Percentiles rank a stretch among this genome's conserved stretches.
Conservation (phyloP, 2,329 filamentous ascomycete genomes). For the Aspergillus quadricinctus region DNA sequence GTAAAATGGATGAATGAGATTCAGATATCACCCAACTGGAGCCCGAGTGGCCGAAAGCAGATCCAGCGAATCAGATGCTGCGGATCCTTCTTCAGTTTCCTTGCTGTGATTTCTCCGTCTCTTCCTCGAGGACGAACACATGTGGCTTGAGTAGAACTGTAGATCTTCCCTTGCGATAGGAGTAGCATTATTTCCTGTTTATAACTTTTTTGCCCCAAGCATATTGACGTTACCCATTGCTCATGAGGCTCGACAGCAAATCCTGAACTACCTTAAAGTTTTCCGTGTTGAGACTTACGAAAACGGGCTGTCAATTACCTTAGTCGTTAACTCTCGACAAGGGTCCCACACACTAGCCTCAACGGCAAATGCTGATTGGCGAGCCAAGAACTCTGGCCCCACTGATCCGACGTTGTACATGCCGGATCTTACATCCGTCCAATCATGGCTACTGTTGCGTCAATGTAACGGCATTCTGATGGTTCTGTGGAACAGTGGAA, state of each 20-base stretch:
- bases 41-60: not conserved
- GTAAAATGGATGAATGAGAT: not conserved
- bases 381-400: not conserved
- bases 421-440: not conserved
- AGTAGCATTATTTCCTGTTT: not conserved
- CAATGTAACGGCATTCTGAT: not conserved
- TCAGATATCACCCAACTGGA: not conserved
- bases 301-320: not conserved
- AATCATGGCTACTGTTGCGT: not conserved
- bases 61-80: not conserved
- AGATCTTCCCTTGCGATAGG: not conserved
- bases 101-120: not conserved
- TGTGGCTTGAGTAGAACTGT: not conserved
- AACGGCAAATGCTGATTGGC: not conserved
- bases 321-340: not conserved
- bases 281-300: not conserved
- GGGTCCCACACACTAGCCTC: not conserved
- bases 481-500: not conserved
- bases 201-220: not conserved
- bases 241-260: not conserved
- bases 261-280: not conserved
- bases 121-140: not conserved
- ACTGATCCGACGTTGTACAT: not conserved
- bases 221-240: not conserved
- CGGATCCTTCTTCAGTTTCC: not conserved